Conservation (phyloP, 2,329 filamentous ascomycete species). For the Ramichloridium luteum region DNA sequence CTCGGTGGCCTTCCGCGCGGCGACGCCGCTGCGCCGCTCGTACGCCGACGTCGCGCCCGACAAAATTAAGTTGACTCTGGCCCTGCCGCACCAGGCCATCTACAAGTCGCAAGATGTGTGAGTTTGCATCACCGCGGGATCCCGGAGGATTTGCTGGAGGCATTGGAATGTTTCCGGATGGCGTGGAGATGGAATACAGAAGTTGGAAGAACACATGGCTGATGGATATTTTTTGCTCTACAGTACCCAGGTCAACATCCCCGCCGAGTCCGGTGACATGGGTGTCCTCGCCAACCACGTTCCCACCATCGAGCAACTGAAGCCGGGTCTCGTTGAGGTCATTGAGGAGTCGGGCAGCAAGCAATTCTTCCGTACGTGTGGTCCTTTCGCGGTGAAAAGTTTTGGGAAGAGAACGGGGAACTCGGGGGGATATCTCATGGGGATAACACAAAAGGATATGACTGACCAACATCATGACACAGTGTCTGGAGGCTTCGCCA, state of each 20-base stretch:
- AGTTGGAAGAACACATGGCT: too few relatives aligned
- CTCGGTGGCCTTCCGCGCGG: constrained; percentile 59
- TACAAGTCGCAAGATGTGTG: constrained; percentile 63
- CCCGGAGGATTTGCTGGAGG: too few relatives aligned
- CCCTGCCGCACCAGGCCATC: constrained; percentile 83
- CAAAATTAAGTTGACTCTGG: constrained; percentile 90
- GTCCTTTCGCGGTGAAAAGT: too few relatives aligned
- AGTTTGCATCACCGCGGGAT: constrained; percentile 25
- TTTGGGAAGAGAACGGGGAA: too few relatives aligned
- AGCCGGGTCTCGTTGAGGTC: constrained; percentile 89
- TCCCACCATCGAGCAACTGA: constrained; percentile 96
- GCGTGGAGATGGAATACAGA: not conserved
- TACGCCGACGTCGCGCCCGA: constrained; percentile 54
- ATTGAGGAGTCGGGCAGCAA: constrained; percentile 86
- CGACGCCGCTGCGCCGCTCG: constrained; percentile 58
- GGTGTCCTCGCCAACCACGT: constrained; percentile 99
- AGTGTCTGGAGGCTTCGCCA: constrained; percentile 96
- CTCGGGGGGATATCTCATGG: too few relatives aligned
- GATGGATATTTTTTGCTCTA: constrained; percentile 13
- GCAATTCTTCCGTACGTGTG: constrained; percentile 95
- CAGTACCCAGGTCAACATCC: constrained; percentile 96
- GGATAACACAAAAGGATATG: constrained; percentile 1
- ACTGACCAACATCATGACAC: constrained; percentile 6
- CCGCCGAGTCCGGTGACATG: constrained; percentile 97
- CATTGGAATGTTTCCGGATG: too few relatives aligned